Conservation (phyloP, 768 basidiomycete genomes). For the Boletus speciosus region DNA sequence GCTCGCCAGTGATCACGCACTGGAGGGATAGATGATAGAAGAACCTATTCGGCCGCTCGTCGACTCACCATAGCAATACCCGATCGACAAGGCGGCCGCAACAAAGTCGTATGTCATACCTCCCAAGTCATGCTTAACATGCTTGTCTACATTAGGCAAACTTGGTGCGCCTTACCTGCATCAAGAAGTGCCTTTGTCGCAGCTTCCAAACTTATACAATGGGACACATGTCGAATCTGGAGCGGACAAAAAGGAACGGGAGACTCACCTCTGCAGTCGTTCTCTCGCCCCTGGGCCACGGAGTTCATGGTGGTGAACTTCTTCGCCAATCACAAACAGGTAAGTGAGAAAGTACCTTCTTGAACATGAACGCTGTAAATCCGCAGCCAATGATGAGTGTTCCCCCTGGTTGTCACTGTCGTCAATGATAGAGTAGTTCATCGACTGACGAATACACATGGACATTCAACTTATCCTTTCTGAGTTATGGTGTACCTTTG, state of each 20-base stretch:
- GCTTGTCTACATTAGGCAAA: not conserved
- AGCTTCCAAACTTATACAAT: constrained; percentile 46
- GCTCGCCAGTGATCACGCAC: not conserved
- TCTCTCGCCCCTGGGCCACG: constrained; percentile 60
- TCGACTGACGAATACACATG: no score
- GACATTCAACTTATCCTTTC: not conserved
- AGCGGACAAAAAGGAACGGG: not conserved
- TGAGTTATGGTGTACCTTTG: no score
- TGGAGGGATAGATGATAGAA: not conserved
- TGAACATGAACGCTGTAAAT: constrained; percentile 62
- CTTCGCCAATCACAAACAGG: not conserved
- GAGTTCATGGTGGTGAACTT: not conserved
- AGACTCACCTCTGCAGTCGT: constrained; percentile 59
- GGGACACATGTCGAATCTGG: not conserved
- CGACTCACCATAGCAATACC: constrained; percentile 76
- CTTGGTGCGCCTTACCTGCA: constrained; percentile 46
- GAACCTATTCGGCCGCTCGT: constrained; percentile 60
- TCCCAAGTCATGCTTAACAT: constrained; percentile 28
- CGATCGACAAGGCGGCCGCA: constrained; percentile 61
- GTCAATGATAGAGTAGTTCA: not conserved
- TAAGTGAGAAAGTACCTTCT: constrained; percentile 44
- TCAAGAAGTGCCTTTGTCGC: constrained; percentile 82
- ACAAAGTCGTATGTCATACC: constrained; percentile 77
- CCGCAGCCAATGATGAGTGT: constrained; percentile 72
- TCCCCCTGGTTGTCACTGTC: constrained; percentile 8